Conservation (phyloP, 2,329 filamentous ascomycete species). For the Cercospora sojina region DNA sequence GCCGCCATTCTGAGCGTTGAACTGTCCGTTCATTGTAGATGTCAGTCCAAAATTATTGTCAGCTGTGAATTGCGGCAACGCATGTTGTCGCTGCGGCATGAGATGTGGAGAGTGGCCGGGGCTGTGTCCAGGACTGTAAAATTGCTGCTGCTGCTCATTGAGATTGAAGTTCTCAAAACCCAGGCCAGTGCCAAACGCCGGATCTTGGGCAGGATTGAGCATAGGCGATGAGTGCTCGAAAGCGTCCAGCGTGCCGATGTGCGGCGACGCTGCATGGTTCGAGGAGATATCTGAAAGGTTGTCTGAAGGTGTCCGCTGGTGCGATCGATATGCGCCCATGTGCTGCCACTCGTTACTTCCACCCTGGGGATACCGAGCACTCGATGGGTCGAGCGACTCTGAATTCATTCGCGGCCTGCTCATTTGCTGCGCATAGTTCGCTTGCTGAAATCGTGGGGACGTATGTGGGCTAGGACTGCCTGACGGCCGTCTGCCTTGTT, state of each 20-base stretch:
- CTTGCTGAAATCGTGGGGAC: slow-evolving; percentile 56
- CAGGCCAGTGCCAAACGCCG: slow-evolving; percentile 74
- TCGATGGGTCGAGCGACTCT: slow-evolving; percentile 59
- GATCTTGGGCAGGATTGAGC: slow-evolving; percentile 69
- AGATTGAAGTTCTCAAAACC: slow-evolving; percentile 79
- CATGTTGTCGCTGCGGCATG: slow-evolving; percentile 65
- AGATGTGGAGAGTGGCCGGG: slow-evolving; percentile 65
- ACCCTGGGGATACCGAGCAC: slow-evolving; percentile 56
- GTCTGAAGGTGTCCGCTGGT: slow-evolving; percentile 83
- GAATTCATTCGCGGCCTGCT: slow-evolving; percentile 58
- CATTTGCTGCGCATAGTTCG: slow-evolving; percentile 46
- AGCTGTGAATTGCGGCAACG: slow-evolving; percentile 51
- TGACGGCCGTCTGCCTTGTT: slow-evolving; percentile 50
- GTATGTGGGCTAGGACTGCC: slow-evolving; percentile 53
- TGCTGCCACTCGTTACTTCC: slow-evolving; percentile 58
- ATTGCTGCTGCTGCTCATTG: slow-evolving; percentile 55
- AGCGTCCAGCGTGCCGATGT: slow-evolving; percentile 71
- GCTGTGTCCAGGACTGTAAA: slow-evolving; percentile 44
- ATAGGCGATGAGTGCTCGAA: slow-evolving; percentile 85
- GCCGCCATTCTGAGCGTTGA: slow-evolving; percentile 45
- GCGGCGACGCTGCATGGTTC: slow-evolving; percentile 73
- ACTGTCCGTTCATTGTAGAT: slow-evolving; percentile 50
- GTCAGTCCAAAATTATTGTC: slow-evolving; percentile 49
- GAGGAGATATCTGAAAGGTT: slow-evolving; percentile 78
- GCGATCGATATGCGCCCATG: slow-evolving; percentile 68